Base-by-base conservation (phyloP, 768 basidiomycete species). In the Psilocybe azurescens region DNA sequence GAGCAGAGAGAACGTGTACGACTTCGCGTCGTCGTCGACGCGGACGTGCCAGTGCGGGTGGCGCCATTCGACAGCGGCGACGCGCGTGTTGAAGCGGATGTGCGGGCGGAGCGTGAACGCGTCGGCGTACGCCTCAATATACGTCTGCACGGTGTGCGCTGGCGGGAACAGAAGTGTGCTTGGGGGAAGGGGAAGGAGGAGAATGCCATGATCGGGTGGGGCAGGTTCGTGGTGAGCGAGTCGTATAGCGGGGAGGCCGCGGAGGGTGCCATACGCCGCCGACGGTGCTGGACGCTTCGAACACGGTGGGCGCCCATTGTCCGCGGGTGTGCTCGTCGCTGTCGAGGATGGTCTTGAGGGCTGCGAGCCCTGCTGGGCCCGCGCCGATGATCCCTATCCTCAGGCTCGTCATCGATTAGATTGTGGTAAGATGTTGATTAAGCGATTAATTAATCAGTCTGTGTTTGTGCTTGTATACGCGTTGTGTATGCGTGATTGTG, bases 211-310 rank as follows among this genome's bases (percentile, higher is more conserved):
- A 88, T 61, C 1, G 89, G 89, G 65, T 94, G 90, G 0, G 93
- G 90, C 4, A 95, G 70, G 67, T 94, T 94, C 1, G 93, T 89
- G n/a, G 89, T 89, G 11, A 95, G 77, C 0, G 89, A 89, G 68
- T 94, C 89, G 68, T 95, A 95, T 8, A 93, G 69, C 1, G 93
- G 86, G 1, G 90, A 89, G 33, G 82, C 68, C 1, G 90, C 90
- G 6, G 85, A 85, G 36, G 48, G 20, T 41, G 92, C 94, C 94
- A 95, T 56, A 94, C 72, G 0, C 94, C 94, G 2, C 94, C 94
- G 6, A 93, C 73, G 29, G 82, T 79, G 16, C 84, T 76, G 60
- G 90, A 78, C 7, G 86, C 77, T 70, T 95, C 94, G 58, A 86
- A 91, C 1, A 81, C 85, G 3, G 78, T 74, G 2, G 86, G 73